phyloP scores from a whole-genome alignment of 2,329 filamentous ascomycete species.

The Seiridium unicorne region DNA sequence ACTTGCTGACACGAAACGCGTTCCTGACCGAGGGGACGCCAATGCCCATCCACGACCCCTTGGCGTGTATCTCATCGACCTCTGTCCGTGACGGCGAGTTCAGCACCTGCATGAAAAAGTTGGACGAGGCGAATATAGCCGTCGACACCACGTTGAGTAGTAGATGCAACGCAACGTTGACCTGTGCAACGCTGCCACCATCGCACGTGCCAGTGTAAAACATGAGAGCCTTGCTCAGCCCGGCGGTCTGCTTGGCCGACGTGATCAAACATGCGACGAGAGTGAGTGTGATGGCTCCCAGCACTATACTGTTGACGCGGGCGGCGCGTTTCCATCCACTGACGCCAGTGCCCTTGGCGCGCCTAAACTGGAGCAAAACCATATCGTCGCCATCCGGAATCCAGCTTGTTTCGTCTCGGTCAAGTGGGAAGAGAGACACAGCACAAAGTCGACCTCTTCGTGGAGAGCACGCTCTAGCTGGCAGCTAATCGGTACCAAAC shows the following conservation, averaged over 20 bases:
- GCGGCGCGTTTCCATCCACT: neutral
- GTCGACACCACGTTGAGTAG: slow-evolving; percentile 9
- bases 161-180: slow-evolving; percentile 8
- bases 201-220: slow-evolving; percentile 5
- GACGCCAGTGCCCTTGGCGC: neutral
- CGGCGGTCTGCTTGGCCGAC: neutral
- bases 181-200: neutral
- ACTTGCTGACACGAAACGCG: slow-evolving; percentile 12
- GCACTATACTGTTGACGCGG: neutral
- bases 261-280: neutral
- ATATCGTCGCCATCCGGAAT: neutral
- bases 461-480: too few relatives aligned
- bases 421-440: too few relatives aligned
- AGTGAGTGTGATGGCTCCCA: neutral
- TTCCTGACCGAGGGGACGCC: slow-evolving; percentile 39
- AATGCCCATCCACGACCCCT: slow-evolving; percentile 37
- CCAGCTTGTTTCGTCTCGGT: too few relatives aligned
- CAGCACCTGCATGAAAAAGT: slow-evolving; percentile 18
- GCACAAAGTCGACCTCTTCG: too few relatives aligned
- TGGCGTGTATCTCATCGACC: slow-evolving; percentile 37
- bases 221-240: slow-evolving; percentile 2
- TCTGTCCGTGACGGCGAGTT: slow-evolving; percentile 12
- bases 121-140: slow-evolving; percentile 10
- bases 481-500: too few relatives aligned
- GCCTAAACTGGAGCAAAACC: neutral